Conservation (phyloP, 345 rosid genomes). For the Camelina hispida region DNA sequence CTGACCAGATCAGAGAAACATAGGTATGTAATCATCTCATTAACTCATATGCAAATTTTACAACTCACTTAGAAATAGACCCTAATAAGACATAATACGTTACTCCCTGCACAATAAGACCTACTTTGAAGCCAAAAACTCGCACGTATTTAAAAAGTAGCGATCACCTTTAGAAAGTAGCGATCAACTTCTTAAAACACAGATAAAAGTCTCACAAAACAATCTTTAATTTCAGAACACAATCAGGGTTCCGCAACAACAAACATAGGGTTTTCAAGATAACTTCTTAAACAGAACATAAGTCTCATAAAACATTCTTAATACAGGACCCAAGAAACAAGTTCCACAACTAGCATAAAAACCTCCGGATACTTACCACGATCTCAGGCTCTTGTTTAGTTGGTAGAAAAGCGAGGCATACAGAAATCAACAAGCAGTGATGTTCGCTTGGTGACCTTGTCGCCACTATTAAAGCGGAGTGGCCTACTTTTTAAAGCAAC, state of each 20-base stretch:
- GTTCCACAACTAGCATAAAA: background rate
- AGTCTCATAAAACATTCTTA: background rate
- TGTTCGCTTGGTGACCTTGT: slow-evolving; percentile 28
- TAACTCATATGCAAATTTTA: too few relatives aligned
- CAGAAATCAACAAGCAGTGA: slow-evolving; percentile 31
- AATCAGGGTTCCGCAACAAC: background rate
- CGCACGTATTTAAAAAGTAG: background rate
- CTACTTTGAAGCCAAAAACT: background rate
- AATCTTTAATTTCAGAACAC: background rate
- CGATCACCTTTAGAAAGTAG: background rate
- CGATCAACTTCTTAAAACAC: background rate
- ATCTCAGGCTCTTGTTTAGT: background rate
- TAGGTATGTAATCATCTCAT: too few relatives aligned
- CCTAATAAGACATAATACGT: too few relatives aligned
- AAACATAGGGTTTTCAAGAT: slow-evolving; percentile 5
- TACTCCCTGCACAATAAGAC: background rate
- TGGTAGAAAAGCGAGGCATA: slow-evolving; percentile 7
- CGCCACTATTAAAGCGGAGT: background rate
- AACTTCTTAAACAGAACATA: background rate
- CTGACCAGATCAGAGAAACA: too few relatives aligned
- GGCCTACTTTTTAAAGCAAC: background rate
- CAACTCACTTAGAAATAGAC: too few relatives aligned
- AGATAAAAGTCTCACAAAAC: background rate
- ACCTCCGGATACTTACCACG: slow-evolving; percentile 21
- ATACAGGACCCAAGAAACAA: background rate